Percentiles rank a stretch among this genome's conserved stretches.
Evolutionary conservation across 2,329 filamentous ascomycete species (phyloP).

Genomic region (Xylaria sp.): DNA sequence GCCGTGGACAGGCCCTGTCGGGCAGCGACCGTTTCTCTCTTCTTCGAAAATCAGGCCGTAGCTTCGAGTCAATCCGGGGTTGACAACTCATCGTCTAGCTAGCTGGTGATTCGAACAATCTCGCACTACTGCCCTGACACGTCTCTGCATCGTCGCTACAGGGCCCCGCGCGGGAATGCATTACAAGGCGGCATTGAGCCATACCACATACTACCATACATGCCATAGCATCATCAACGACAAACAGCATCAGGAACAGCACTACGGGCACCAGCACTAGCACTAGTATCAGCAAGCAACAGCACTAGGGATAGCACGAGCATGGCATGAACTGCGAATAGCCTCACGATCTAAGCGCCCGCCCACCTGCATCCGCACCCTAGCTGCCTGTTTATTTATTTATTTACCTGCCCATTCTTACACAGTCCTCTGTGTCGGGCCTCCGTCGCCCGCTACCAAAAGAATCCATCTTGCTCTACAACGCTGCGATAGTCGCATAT

Average conservation of each 20-base stretch:
- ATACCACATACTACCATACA: not conserved
- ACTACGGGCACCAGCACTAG: not conserved
- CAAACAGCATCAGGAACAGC: not conserved
- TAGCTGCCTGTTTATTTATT: conserved; percentile 38
- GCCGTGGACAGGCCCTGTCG: conserved; percentile 42
- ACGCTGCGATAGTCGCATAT: conserved; percentile 37
- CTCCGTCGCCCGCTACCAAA: conserved; percentile 32
- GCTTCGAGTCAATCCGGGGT: conserved; percentile 39
- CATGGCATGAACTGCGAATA: conserved; percentile 51
- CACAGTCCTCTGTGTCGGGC: conserved; percentile 31
- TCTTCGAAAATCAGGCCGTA: conserved; percentile 42
- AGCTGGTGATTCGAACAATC: conserved; percentile 33
- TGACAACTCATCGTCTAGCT: conserved; percentile 41
- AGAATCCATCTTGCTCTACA: conserved; percentile 33
- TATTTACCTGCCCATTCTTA: conserved; percentile 33
- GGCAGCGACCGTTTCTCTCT: conserved; percentile 43
- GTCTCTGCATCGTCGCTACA: conserved; percentile 37
- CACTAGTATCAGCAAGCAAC: not conserved
- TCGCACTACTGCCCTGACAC: conserved; percentile 39
- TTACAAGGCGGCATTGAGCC: conserved; percentile 29
- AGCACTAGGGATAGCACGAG: conserved; percentile 14
- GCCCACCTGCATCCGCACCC: conserved; percentile 36
- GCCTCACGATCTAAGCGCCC: conserved; percentile 46
- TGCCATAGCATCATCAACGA: not conserved
- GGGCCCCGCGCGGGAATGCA: conserved; percentile 32